Conservation (phyloP, 805 yeast genomes). For the Cyberlindnera saturnus region DNA sequence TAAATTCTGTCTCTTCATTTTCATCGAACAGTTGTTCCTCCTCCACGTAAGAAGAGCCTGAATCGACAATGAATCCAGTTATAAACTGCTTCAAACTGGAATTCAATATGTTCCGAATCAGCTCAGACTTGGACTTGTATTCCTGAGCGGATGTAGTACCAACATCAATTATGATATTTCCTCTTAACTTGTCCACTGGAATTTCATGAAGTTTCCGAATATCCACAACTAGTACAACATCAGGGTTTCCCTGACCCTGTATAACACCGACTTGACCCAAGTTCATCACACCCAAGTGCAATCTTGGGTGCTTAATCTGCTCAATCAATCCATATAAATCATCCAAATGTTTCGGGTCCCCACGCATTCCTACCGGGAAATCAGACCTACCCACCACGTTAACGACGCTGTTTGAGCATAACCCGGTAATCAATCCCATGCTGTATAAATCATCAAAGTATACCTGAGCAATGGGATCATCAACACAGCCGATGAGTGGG, state of each 20-base stretch:
- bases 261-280: slow-evolving; percentile 10
- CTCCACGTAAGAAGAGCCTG: slow-evolving; percentile 5
- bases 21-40: slow-evolving; percentile 1
- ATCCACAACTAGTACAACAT: slow-evolving; percentile 3
- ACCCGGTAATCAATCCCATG: slow-evolving; percentile 2
- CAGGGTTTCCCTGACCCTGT: slow-evolving; percentile 4
- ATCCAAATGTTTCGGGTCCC: background rate
- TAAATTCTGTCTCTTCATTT: slow-evolving; percentile 1
- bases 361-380: slow-evolving; percentile 3
- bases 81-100: background rate
- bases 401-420: slow-evolving; percentile 1
- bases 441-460: slow-evolving; percentile 12
- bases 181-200: background rate
- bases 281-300: slow-evolving; percentile 4
- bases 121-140: slow-evolving; percentile 1
- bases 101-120: background rate
- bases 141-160: background rate
- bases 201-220: background rate
- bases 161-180: slow-evolving; percentile 4
- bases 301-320: background rate
- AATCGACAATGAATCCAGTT: slow-evolving; percentile 7
- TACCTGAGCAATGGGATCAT: slow-evolving; percentile 8
- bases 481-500: slow-evolving; percentile 3
- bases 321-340: background rate
- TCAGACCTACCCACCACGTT: slow-evolving; percentile 3